Base-by-base conservation (phyloP, 331 rosid species). In the Malus hybrid region DNA sequence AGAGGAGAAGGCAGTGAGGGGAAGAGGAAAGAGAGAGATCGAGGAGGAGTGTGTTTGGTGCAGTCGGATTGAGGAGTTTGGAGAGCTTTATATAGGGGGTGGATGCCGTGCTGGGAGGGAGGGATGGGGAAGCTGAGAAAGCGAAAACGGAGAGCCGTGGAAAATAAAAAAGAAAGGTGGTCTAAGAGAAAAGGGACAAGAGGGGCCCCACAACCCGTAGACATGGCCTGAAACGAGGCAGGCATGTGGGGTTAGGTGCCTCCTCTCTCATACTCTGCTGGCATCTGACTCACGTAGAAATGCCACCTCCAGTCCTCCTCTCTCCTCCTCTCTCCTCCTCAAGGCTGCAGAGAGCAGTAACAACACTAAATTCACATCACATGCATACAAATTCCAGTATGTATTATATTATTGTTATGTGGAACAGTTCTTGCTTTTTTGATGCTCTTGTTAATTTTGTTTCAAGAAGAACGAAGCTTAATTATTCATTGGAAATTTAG, bases 171-270 rank as follows among this genome's bases (percentile, higher is more conserved):
- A 29, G 11, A 52, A 78, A 56, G 63, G 33, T 30, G 92, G 97
- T 87, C 80, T 89, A 80, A n/a, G 0, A 24, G 34, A n/a, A 73
- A 75, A 83, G 90, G 85, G 85, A 61, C 96, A 88, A 22, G 7
- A 75, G 52, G 69, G 91, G 91, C 72, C 84, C 87, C 87, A 78
- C 33, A 73, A 63, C 77, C 89, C 96, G 92, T 78, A 86, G 90
- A 70, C 71, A 81, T 39, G 70, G 90, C 88, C 88, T 20, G 75
- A 84, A 77, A 52, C 15, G 68, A 83, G 85, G 91, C 78, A 48
- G 79, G 72, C 78, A 86, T 75, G 90, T 89, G 97, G 92, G 93
- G 87, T 81, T 69, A 22, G 82, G 75, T 70, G 74, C 76, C 82
- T 70, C 75, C 77, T 80, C 86, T 77, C 93, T 91, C 89, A 86